Percentiles rank a stretch among this genome's conserved stretches.
These are phyloP conservation scores for Nematocida displodere DNA, from an alignment of 371 early-diverging fungal genomes.

Conservation along the genomic window DNA sequence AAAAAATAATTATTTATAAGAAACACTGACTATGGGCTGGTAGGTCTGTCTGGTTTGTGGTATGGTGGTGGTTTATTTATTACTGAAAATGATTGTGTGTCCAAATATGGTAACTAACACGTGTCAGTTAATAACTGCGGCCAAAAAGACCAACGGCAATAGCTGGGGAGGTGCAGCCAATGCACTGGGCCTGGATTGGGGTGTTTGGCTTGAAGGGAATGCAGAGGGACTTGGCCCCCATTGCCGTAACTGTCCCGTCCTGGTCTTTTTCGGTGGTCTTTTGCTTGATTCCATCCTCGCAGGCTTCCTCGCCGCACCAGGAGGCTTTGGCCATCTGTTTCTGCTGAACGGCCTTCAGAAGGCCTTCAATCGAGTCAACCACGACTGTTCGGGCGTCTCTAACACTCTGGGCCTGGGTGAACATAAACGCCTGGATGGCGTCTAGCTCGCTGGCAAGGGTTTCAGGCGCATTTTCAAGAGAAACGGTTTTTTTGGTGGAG, in stretches of 20 bases:
- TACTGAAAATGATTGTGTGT: no score
- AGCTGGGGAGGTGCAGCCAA: slow-evolving; percentile 16
- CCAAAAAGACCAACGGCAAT: slow-evolving; percentile 45
- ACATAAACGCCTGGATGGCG: slow-evolving; percentile 84
- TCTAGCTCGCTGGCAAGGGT: slow-evolving; percentile 70
- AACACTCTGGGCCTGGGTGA: slow-evolving; percentile 73
- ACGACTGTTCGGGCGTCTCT: slow-evolving; percentile 73
- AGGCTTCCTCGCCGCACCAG: slow-evolving; percentile 84
- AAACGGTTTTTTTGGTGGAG: slow-evolving; percentile 69
- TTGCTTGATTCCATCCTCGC: slow-evolving; percentile 93
- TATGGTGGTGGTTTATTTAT: not conserved
- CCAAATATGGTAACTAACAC: no score
- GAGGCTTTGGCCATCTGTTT: slow-evolving; percentile 82
- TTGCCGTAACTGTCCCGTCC: slow-evolving; percentile 72
- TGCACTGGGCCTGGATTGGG: not conserved
- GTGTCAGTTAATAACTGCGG: slow-evolving; percentile 31
- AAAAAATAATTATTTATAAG: not conserved
- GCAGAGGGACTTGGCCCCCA: slow-evolving; percentile 98
- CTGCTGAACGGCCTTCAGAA: slow-evolving; percentile 76
- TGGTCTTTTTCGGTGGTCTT: slow-evolving; percentile 70
- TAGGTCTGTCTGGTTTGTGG: not conserved
- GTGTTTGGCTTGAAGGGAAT: slow-evolving; percentile 71
- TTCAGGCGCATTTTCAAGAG: slow-evolving; percentile 54
- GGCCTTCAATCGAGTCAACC: slow-evolving; percentile 78
- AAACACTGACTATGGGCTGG: not conserved